Evolutionary conservation across 768 basidiomycete genomes (phyloP), one percentile per base, ranked within the genome.

Genomic region (Tylopilus intermedius): DNA sequence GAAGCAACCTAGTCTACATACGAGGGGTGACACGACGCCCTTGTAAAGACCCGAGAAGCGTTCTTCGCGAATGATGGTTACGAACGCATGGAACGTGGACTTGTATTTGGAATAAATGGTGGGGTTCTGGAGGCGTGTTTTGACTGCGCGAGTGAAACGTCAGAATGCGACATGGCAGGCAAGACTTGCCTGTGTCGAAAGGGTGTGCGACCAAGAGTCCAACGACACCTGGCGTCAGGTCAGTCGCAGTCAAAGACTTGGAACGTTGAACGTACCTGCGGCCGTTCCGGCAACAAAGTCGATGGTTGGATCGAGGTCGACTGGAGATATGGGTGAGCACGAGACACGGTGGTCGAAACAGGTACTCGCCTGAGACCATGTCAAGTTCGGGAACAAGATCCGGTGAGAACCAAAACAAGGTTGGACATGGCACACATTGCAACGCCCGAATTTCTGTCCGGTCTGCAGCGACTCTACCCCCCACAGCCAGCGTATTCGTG

Each of bases 1-100:
- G 37, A 37, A 37, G 37, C 14, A 37, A 5, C 15, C 5, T 22
- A 8, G 9, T 4, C 9, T 1, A 74, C 79, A 50, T 53, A 90
- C 90, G 73, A 95, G 72, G 0, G 92, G 93, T 11, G 91, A 90
- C 0, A 79, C 74, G 26, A 92, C 79, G 5, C 90, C 90, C 65
- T 88, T 88, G 66, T 79, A 91, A 40, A 91, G 69, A 1, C 88
- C 85, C 32, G 72, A 55, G 44, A 90, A 74, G 27, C 76, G 75
- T 64, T 91, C 90, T 64, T 90, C 87, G 9, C 76, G 32, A 11
- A 33, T 11, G 32, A 33, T 33, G 5, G 33, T 33, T 2, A 33
- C 6, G 35, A 37, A 37, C 14, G 14, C 35, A 37, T 37, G 14
- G 35, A 14, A 7, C 13, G 33, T 33, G 13, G 33, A 33, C 13